These are phyloP conservation scores for Boletus pseudo-olivaceus DNA, from an alignment of 768 basidiomycete genomes.

Conservation along the genomic window DNA sequence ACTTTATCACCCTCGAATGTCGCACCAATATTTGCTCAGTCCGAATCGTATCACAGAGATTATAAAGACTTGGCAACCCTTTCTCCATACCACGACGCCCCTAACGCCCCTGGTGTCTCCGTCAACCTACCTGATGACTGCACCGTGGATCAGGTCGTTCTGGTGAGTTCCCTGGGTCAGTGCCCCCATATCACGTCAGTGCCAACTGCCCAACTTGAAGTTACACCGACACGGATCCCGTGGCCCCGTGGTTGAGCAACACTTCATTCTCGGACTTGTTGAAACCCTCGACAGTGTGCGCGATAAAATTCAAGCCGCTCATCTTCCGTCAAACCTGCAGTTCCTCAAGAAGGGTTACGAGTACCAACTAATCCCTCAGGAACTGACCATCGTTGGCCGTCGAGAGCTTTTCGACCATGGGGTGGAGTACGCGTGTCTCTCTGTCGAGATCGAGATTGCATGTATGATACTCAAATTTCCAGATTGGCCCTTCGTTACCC, in stretches of 20 bases:
- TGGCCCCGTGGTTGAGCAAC: conserved; percentile 33
- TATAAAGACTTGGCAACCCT: conserved; percentile 31
- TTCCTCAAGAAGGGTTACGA: conserved; percentile 39
- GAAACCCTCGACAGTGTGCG: conserved; percentile 27
- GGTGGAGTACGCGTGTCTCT: conserved; percentile 27
- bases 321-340: conserved; percentile 32
- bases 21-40: neutral
- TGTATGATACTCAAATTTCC: neutral
- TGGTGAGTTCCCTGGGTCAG: conserved; percentile 23
- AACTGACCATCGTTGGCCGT: conserved; percentile 37
- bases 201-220: conserved; percentile 16
- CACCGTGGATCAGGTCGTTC: conserved; percentile 36
- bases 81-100: conserved; percentile 36
- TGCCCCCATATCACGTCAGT: neutral
- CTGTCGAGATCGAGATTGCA: neutral
- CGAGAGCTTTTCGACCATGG: conserved; percentile 40
- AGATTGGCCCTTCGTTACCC: conserved; percentile 25
- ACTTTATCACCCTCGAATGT: neutral
- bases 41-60: neutral
- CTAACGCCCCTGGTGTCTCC: conserved; percentile 26
- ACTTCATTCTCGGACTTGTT: conserved; percentile 33
- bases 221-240: conserved; percentile 43
- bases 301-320: conserved; percentile 22
- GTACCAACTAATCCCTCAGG: conserved; percentile 32
- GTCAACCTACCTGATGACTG: conserved; percentile 36